Evolutionary conservation across 2,329 filamentous ascomycete species (phyloP).

Genomic region (Seiridium cupressi): DNA sequence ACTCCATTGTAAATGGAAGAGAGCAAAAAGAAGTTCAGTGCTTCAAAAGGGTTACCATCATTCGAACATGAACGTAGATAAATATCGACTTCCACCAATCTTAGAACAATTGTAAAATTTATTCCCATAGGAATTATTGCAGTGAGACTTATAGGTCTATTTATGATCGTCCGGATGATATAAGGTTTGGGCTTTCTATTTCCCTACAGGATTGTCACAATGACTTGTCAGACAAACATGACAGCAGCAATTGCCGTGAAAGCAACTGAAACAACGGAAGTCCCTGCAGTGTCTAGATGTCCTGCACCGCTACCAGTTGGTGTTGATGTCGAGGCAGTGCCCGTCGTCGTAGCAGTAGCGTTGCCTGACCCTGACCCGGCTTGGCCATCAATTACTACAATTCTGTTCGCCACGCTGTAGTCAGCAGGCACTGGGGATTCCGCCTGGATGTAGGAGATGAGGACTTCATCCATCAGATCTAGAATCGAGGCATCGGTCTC

Average conservation of each 20-base stretch:
- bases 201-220: background rate
- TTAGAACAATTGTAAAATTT: too few species aligned
- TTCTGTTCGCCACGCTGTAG: slow-evolving; percentile 46
- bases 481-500: slow-evolving; percentile 35
- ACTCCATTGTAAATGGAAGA: too few species aligned
- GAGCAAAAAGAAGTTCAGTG: too few species aligned
- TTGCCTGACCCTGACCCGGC: background rate
- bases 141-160: too few species aligned
- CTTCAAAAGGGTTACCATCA: too few species aligned
- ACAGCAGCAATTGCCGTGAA: background rate
- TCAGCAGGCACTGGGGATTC: slow-evolving; percentile 42
- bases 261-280: background rate
- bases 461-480: slow-evolving; percentile 50
- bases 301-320: background rate
- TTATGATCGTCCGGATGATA: too few species aligned
- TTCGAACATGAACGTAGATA: too few species aligned
- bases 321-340: background rate
- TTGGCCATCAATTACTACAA: slow-evolving; percentile 28
- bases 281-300: too few species aligned
- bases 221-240: background rate
- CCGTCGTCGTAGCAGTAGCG: slow-evolving; percentile 1
- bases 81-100: too few species aligned
- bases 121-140: too few species aligned
- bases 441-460: slow-evolving; percentile 44
- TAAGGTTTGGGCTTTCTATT: too few species aligned